These are phyloP conservation scores for Plectosphaerella sp. DNA, from an alignment of 2,329 filamentous ascomycete genomes.

Conservation along the genomic window DNA sequence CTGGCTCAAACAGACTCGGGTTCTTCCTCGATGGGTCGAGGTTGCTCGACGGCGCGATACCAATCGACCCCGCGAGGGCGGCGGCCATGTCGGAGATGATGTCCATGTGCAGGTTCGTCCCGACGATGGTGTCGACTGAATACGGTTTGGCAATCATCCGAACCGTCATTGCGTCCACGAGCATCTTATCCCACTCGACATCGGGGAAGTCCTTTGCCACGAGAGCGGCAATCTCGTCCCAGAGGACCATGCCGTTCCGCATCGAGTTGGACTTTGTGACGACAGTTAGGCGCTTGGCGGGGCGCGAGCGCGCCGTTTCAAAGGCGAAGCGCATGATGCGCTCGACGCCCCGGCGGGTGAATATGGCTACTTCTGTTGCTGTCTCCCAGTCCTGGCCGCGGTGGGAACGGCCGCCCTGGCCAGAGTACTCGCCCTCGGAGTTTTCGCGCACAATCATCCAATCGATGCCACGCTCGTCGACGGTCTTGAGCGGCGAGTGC, in stretches of 20 bases:
- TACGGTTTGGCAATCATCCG: slow-evolving; percentile 56
- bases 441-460: slow-evolving; percentile 66
- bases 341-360: slow-evolving; percentile 56
- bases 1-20: slow-evolving; percentile 53
- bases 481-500: slow-evolving; percentile 48
- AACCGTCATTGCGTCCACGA: slow-evolving; percentile 48
- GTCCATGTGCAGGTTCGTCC: slow-evolving; percentile 57
- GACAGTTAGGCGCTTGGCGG: slow-evolving; percentile 54
- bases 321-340: slow-evolving; percentile 61
- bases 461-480: slow-evolving; percentile 50
- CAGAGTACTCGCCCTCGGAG: slow-evolving; percentile 61
- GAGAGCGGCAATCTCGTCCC: slow-evolving; percentile 57
- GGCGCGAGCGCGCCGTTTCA: slow-evolving; percentile 45
- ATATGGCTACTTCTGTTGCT: slow-evolving; percentile 59
- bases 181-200: slow-evolving; percentile 58
- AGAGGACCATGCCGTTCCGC: slow-evolving; percentile 63
- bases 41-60: slow-evolving; percentile 63
- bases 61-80: slow-evolving; percentile 63
- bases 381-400: slow-evolving; percentile 51
- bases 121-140: slow-evolving; percentile 57
- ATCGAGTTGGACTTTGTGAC: slow-evolving; percentile 65
- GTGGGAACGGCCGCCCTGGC: slow-evolving; percentile 58
- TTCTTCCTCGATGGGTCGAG: slow-evolving; percentile 52
- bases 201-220: slow-evolving; percentile 55
- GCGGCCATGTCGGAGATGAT: slow-evolving; percentile 65